phyloP scores from a whole-genome alignment of 371 early-diverging fungal species.

The Mucor mucedo region DNA sequence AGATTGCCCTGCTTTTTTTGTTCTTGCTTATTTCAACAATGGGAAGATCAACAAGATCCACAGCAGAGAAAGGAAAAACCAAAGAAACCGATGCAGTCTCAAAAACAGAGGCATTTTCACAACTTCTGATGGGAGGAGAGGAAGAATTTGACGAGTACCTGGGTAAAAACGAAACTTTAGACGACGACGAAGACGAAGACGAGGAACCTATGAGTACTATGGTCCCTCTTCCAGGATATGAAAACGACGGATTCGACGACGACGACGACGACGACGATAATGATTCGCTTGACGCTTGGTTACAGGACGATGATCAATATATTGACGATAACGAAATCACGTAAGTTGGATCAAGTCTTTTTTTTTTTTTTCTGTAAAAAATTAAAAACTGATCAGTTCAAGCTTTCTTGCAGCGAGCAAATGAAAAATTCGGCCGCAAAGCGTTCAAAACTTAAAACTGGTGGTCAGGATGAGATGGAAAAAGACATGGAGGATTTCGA shows the following conservation, averaged over 20 bases:
- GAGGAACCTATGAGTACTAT: neutral
- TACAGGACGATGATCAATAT: constrained; percentile 9
- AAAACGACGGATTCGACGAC: neutral
- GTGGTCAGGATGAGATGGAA: constrained; percentile 37
- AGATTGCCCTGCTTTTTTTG: too few relatives aligned
- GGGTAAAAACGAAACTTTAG: neutral
- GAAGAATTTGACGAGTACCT: constrained; percentile 2
- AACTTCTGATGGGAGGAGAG: constrained; percentile 1
- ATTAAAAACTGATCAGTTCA: neutral
- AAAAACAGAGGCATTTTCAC: neutral
- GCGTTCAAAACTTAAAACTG: constrained; percentile 32
- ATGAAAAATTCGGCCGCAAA: constrained; percentile 15
- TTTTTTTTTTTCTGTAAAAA: neutral
- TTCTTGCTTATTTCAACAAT: neutral
- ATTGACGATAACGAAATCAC: constrained; percentile 28
- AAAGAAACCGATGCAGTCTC: neutral
- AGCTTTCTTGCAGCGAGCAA: constrained; percentile 9
- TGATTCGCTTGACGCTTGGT: constrained; percentile 23
- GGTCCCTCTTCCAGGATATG: neutral
- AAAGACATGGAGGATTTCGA: constrained; percentile 48
- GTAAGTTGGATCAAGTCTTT: constrained; percentile 5
- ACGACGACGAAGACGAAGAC: neutral
- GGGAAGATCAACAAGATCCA: neutral
- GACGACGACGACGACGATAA: constrained; percentile 22
- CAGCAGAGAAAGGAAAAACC: neutral